Evolutionary conservation across 2,329 filamentous ascomycete genomes (phyloP).

Genomic region (Apiospora malaysiana): DNA sequence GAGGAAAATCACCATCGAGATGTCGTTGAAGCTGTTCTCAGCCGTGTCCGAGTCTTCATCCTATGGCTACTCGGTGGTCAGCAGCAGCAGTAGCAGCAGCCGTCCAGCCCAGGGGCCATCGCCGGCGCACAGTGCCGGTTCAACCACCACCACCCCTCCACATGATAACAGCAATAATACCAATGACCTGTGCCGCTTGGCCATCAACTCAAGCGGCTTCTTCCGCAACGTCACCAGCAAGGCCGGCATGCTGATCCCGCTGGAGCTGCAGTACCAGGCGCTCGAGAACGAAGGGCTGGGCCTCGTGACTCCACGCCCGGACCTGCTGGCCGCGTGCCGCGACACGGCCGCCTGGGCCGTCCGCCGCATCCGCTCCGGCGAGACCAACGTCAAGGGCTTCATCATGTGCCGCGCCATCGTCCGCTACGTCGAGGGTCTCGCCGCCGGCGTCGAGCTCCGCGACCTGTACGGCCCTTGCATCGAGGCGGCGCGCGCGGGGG

Average conservation of each 20-base stretch:
- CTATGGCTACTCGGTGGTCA: not conserved
- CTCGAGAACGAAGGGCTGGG: slow-evolving; percentile 48
- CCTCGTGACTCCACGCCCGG: slow-evolving; percentile 42
- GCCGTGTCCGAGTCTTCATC: slow-evolving; percentile 40
- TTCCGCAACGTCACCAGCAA: slow-evolving; percentile 45
- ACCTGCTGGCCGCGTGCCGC: slow-evolving; percentile 49
- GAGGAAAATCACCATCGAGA: slow-evolving; percentile 53
- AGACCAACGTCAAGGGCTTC: slow-evolving; percentile 62
- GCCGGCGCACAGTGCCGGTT: not conserved
- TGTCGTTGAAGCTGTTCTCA: slow-evolving; percentile 53
- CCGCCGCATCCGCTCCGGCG: slow-evolving; percentile 50
- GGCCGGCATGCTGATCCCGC: slow-evolving; percentile 43
- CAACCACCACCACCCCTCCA: not conserved
- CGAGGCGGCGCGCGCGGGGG: slow-evolving; percentile 38
- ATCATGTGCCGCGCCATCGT: slow-evolving; percentile 47
- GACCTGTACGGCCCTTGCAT: slow-evolving; percentile 44
- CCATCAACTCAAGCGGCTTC: slow-evolving; percentile 47
- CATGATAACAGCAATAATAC: slow-evolving; percentile 21
- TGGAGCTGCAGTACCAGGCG: slow-evolving; percentile 48
- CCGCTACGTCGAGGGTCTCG: slow-evolving; percentile 50
- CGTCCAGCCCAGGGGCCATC: not conserved
- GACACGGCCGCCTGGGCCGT: slow-evolving; percentile 49
- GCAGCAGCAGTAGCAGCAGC: not conserved
- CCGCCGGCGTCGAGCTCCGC: slow-evolving; percentile 41
- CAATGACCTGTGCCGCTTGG: slow-evolving; percentile 46